phyloP scores from a whole-genome alignment of 1,284 basidiomycete genomes.

The Ganoderma resinaceum region DNA sequence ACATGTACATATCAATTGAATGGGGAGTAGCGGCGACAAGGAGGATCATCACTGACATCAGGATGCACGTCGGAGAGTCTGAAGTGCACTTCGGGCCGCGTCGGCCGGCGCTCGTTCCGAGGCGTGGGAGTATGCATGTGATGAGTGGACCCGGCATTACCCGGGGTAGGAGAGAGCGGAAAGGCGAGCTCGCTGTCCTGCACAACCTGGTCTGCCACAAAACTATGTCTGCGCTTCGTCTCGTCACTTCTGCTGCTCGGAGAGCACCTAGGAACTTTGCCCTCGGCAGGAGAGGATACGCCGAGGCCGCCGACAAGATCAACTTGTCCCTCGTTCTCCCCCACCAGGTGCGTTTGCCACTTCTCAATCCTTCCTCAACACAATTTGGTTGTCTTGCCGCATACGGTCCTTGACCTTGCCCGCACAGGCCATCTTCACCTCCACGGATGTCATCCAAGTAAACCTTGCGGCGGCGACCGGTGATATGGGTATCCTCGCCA shows the following conservation, averaged over 20 bases:
- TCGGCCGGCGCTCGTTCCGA: background rate
- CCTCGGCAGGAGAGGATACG: slow-evolving; percentile 81
- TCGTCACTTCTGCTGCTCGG: slow-evolving; percentile 68
- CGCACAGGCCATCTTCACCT: slow-evolving; percentile 83
- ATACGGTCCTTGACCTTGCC: slow-evolving; percentile 17
- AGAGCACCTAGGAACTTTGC: slow-evolving; percentile 60
- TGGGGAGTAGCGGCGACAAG: background rate
- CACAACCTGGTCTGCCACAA: slow-evolving; percentile 30
- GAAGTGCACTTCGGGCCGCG: no score
- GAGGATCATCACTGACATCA: no score
- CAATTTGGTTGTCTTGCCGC: background rate
- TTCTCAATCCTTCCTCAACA: background rate
- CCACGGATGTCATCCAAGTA: slow-evolving; percentile 91
- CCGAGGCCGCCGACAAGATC: slow-evolving; percentile 87
- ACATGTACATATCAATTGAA: background rate
- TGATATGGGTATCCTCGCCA: slow-evolving; percentile 98
- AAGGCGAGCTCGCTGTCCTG: slow-evolving; percentile 33
- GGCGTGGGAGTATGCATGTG: slow-evolving; percentile 15
- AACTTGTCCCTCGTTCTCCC: slow-evolving; percentile 91
- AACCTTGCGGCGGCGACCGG: slow-evolving; percentile 94
- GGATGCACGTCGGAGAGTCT: no score
- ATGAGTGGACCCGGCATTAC: slow-evolving; percentile 24
- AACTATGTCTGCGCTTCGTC: slow-evolving; percentile 77
- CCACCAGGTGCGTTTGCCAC: slow-evolving; percentile 77
- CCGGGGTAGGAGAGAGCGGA: slow-evolving; percentile 27